These are phyloP conservation scores for Epichloe bromicola DNA, from an alignment of 2,329 filamentous ascomycete species.

Conservation along the genomic window DNA sequence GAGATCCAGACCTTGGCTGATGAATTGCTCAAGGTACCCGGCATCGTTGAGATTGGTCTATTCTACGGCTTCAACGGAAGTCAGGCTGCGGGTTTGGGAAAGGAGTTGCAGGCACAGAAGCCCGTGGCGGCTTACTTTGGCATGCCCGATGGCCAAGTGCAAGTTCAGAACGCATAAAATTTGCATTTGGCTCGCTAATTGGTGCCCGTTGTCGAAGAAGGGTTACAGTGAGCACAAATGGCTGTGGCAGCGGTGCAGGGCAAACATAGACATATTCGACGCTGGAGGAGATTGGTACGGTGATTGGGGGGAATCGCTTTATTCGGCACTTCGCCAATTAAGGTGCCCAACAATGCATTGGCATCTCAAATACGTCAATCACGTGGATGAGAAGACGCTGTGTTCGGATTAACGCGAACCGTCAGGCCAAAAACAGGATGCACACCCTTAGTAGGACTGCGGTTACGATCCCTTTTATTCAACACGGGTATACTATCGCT, in stretches of 20 bases:
- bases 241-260: background rate
- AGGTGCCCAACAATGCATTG: conserved; percentile 2
- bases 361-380: conserved; percentile 9
- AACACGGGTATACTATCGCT: too few species aligned
- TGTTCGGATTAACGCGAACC: background rate
- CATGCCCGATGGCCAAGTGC: conserved; percentile 59
- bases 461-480: too few species aligned
- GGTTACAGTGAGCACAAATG: background rate
- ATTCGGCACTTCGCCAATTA: background rate
- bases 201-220: background rate
- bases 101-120: conserved; percentile 65
- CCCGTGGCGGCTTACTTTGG: conserved; percentile 93
- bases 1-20: conserved; percentile 63
- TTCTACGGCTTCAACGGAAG: conserved; percentile 74
- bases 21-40: conserved; percentile 67
- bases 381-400: conserved; percentile 9
- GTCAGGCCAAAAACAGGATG: too few species aligned
- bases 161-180: conserved; percentile 15
- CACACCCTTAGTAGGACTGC: too few species aligned
- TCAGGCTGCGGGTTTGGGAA: conserved; percentile 40
- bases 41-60: conserved; percentile 83
- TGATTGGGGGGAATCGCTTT: background rate
- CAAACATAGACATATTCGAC: background rate
- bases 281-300: background rate
- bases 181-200: too few species aligned